Conservation (phyloP, 495 filamentous ascomycete species). For the Penicillium alfredii region DNA sequence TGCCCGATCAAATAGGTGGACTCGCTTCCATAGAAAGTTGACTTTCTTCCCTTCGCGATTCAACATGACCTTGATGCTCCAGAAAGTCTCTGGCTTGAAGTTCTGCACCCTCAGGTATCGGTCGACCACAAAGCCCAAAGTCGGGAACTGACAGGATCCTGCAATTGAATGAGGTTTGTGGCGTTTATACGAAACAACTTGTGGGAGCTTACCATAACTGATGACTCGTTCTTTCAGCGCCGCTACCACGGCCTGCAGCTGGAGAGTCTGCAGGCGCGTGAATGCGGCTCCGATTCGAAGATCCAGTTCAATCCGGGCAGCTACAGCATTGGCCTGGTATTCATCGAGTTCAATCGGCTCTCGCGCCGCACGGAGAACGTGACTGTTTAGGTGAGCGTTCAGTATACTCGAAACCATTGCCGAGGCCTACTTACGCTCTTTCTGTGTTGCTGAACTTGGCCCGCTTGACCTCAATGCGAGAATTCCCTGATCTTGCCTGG, state of each 20-base stretch:
- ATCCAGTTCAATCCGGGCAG: conserved; percentile 87
- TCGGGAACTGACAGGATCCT: conserved; percentile 97
- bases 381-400: too few species aligned
- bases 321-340: conserved; percentile 78
- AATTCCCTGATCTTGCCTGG: conserved; percentile 69
- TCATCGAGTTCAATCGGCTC: conserved; percentile 75
- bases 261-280: conserved; percentile 79
- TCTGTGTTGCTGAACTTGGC: conserved; percentile 96
- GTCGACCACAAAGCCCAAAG: conserved; percentile 93
- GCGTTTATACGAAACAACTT: too few species aligned
- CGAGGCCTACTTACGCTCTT: conserved; percentile 58
- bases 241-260: conserved; percentile 60
- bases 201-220: conserved; percentile 66
- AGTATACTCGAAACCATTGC: background rate
- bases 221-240: conserved; percentile 58
- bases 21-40: conserved; percentile 76
- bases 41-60: conserved; percentile 72
- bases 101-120: conserved; percentile 87
- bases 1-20: conserved; percentile 81
- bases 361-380: conserved; percentile 80
- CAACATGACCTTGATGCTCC: conserved; percentile 82
- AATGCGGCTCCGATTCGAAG: conserved; percentile 87
- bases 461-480: conserved; percentile 68
- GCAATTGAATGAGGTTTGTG: background rate
- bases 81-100: conserved; percentile 89